phyloP scores from a whole-genome alignment of 73 alveolate genomes.

The Paramecium pentaurelia region DNA sequence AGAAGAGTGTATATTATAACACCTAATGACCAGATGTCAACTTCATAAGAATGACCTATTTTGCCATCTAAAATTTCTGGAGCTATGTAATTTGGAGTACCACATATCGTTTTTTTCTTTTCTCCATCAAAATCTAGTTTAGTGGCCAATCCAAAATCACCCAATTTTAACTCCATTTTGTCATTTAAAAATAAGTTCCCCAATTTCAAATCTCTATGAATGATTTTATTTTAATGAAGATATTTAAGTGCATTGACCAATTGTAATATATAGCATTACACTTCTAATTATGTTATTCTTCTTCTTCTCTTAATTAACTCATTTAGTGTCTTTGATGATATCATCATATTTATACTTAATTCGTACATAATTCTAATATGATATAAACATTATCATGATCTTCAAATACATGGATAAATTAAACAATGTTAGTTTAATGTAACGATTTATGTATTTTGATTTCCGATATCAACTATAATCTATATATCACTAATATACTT shows the following conservation, averaged over 20 bases:
- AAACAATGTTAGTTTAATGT: conserved; percentile 89
- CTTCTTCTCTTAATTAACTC: conserved; percentile 95
- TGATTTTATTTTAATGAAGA: conserved; percentile 90
- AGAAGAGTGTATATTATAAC: conserved; percentile 93
- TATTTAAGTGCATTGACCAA: conserved; percentile 90
- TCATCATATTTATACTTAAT: conserved; percentile 57
- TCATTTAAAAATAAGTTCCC: conserved; percentile 94
- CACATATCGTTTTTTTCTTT: conserved; percentile 95
- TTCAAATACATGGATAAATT: conserved; percentile 95
- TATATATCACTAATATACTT: conserved; percentile 69
- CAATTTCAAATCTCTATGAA: conserved; percentile 96
- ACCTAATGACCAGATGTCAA: conserved; percentile 97
- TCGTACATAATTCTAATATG: conserved; percentile 87
- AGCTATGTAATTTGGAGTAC: conserved; percentile 98
- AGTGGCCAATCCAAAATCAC: conserved; percentile 99
- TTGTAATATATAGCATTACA: conserved; percentile 88
- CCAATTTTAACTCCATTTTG: conserved; percentile 97
- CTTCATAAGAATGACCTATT: conserved; percentile 97
- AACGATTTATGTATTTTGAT: conserved; percentile 93
- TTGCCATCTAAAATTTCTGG: conserved; percentile 96
- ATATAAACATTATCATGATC: conserved; percentile 91
- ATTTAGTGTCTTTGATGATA: conserved; percentile 79
- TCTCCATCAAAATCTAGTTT: conserved; percentile 97
- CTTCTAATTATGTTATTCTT: conserved; percentile 93
- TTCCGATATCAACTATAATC: conserved; percentile 81